A percentile compares a stretch with the other conserved stretches of the same genome.
phyloP scores from a whole-genome alignment of 106 monocot genomes.

The Apostasia ramifera region DNA sequence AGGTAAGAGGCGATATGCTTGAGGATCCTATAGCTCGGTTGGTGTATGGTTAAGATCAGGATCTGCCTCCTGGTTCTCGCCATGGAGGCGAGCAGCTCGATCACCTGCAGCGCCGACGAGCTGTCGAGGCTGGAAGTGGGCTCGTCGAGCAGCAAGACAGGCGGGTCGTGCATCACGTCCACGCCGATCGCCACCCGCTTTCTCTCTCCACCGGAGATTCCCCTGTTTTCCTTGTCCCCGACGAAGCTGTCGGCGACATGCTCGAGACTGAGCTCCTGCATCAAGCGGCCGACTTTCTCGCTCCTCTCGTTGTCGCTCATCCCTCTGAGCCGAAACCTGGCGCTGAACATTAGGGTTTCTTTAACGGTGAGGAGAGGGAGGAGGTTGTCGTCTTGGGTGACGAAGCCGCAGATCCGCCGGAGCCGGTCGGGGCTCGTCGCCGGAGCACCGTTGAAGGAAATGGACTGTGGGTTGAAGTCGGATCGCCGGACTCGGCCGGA shows the following conservation, averaged over 20 bases:
- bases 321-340: slow-evolving; percentile 51
- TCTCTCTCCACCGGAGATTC: slow-evolving; percentile 88
- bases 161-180: slow-evolving; percentile 85
- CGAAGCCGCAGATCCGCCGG: slow-evolving; percentile 61
- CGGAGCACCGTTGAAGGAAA: slow-evolving; percentile 38
- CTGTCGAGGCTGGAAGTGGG: slow-evolving; percentile 97
- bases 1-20: slow-evolving; percentile 54
- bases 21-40: slow-evolving; percentile 85
- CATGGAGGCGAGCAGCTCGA: slow-evolving; percentile 65
- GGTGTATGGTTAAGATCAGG: slow-evolving; percentile 87
- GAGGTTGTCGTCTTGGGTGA: slow-evolving; percentile 88
- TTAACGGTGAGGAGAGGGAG: slow-evolving; percentile 94
- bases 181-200: slow-evolving; percentile 77
- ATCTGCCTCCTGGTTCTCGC: slow-evolving; percentile 42
- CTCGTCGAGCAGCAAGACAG: slow-evolving; percentile 82
- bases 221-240: slow-evolving; percentile 57
- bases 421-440: slow-evolving; percentile 33
- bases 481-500: slow-evolving; percentile 44
- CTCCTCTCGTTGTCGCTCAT: slow-evolving; percentile 24
- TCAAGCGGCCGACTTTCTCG: slow-evolving; percentile 40
- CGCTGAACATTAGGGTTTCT: slow-evolving; percentile 79
- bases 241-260: slow-evolving; percentile 69
- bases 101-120: slow-evolving; percentile 69
- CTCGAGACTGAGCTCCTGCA: slow-evolving; percentile 60
- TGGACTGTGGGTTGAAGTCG: slow-evolving; percentile 12